phyloP scores from a whole-genome alignment of 768 basidiomycete species.

The Tylopilus intermedius region DNA sequence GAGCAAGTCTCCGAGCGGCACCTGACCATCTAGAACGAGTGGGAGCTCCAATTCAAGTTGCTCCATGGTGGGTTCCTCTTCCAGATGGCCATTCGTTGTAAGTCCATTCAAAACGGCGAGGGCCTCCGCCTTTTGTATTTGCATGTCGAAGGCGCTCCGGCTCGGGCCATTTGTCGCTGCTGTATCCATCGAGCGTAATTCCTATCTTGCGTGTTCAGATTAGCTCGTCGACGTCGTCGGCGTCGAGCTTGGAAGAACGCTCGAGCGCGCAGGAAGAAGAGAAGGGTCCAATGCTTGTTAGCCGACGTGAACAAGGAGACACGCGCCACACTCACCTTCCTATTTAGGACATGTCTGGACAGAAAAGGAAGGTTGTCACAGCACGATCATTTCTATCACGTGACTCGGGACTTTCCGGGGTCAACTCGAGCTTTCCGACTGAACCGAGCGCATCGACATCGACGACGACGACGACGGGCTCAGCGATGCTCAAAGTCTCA shows the following conservation, averaged over 20 bases:
- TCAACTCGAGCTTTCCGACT: neutral
- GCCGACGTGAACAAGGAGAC: constrained; percentile 16
- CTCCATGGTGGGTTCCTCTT: constrained; percentile 41
- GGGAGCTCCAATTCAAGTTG: constrained; percentile 73
- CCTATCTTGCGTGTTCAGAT: neutral
- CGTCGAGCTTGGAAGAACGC: neutral
- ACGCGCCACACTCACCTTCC: constrained; percentile 10
- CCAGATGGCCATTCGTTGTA: constrained; percentile 32
- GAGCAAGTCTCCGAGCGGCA: constrained; percentile 67
- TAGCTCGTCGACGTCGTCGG: constrained; percentile 2
- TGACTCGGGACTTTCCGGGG: constrained; percentile 21
- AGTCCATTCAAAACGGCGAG: constrained; percentile 28
- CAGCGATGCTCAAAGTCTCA: constrained; percentile 26
- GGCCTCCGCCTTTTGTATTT: constrained; percentile 29
- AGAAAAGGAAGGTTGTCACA: constrained; percentile 4
- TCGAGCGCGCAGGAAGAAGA: neutral
- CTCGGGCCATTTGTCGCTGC: constrained; percentile 11
- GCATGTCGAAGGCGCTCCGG: constrained; percentile 19
- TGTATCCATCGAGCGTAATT: constrained; percentile 12
- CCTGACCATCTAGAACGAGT: constrained; percentile 64
- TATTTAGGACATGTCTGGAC: constrained; percentile 4
- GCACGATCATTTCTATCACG: constrained; percentile 1
- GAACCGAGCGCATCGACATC: neutral
- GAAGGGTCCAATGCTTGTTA: neutral
- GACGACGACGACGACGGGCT: constrained; percentile 6